Conservation (phyloP, 2,329 filamentous ascomycete genomes). For the Talaromyces islandicus region DNA sequence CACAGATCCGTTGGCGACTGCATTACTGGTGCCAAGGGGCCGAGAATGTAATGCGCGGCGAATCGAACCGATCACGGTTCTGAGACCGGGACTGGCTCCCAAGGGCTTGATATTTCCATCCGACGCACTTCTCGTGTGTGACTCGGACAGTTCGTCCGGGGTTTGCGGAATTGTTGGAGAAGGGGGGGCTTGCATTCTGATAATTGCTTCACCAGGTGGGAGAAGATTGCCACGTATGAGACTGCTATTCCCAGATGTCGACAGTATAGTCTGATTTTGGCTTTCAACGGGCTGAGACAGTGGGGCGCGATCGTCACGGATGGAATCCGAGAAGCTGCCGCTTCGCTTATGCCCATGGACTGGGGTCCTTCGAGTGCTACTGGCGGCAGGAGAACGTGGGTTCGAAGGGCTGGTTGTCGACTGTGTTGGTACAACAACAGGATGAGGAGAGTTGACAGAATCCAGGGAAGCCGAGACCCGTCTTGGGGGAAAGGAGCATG, state of each 20-base stretch:
- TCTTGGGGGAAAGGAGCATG: slow-evolving; percentile 53
- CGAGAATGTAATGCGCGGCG: slow-evolving; percentile 70
- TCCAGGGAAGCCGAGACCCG: slow-evolving; percentile 26
- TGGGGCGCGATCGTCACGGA: slow-evolving; percentile 61
- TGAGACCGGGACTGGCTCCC: slow-evolving; percentile 60
- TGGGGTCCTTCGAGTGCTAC: slow-evolving; percentile 40
- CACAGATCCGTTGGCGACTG: slow-evolving; percentile 30
- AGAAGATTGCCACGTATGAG: slow-evolving; percentile 82
- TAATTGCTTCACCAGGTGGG: slow-evolving; percentile 74
- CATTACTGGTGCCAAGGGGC: slow-evolving; percentile 28
- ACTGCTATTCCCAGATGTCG: slow-evolving; percentile 70
- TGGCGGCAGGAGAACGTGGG: slow-evolving; percentile 21
- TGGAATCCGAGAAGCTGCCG: slow-evolving; percentile 79
- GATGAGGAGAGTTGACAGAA: slow-evolving; percentile 33
- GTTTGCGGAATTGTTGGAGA: slow-evolving; percentile 35
- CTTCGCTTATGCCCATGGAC: slow-evolving; percentile 65
- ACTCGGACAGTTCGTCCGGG: slow-evolving; percentile 17
- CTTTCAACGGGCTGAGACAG: slow-evolving; percentile 43
- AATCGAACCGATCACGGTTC: slow-evolving; percentile 78
- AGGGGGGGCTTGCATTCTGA: slow-evolving; percentile 58
- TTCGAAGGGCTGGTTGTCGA: slow-evolving; percentile 22
- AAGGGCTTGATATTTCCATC: slow-evolving; percentile 22
- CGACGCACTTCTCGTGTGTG: slow-evolving; percentile 25
- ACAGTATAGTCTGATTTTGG: slow-evolving; percentile 41
- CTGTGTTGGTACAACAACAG: slow-evolving; percentile 33